Base-by-base conservation (phyloP, 2,329 filamentous ascomycete species). In the Mycosphaerella sp. region DNA sequence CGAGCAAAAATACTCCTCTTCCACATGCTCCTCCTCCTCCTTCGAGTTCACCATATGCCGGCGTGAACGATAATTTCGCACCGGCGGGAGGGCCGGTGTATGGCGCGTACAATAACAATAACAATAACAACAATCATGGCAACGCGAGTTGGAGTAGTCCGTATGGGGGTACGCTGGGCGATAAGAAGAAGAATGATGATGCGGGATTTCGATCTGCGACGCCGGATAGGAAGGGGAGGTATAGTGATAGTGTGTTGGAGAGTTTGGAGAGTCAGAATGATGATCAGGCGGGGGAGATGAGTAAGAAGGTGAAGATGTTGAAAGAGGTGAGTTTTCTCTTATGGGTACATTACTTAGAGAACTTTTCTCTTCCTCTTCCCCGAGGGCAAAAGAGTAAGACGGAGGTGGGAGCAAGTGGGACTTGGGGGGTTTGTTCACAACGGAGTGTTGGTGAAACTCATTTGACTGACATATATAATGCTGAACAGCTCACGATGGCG, bases 221-320 rank as follows among this genome's bases (percentile, higher is more conserved):
- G 51, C 75, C 74, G 55, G 75, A 76, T 64, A 68, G 68, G 9
- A 89, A 86, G 68, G 92, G 92, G 11, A 91, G 96, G 70, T 97
- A 97, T 71, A 92, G 86, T 68, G 86, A 95, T 66, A 87, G 91
- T 17, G 89, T 95, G 45, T 80, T 98, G 50, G 89, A 89, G 69
- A 90, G 95, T 74, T 80, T 98, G 57, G 93, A 98, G 76, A 92
- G 87, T 67, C 93, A 98, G 75, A 97, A 97, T 69, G 91, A 96
- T 64, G 79, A 83, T 55, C 86, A 96, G 65, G 85, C 96, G 9
- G 86, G 89, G 58, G 89, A 90, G n/a, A 91, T 96, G 67, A 80
- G 89, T 62, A 87, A 87, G 62, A 96, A 95, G 73, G 92, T 97
- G 57, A 84, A 80, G 75, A 83, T 90, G 76, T 70, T 97, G 64